Conservation (phyloP, 2,329 filamentous ascomycete species). For the Pseudocercospora vitis region DNA sequence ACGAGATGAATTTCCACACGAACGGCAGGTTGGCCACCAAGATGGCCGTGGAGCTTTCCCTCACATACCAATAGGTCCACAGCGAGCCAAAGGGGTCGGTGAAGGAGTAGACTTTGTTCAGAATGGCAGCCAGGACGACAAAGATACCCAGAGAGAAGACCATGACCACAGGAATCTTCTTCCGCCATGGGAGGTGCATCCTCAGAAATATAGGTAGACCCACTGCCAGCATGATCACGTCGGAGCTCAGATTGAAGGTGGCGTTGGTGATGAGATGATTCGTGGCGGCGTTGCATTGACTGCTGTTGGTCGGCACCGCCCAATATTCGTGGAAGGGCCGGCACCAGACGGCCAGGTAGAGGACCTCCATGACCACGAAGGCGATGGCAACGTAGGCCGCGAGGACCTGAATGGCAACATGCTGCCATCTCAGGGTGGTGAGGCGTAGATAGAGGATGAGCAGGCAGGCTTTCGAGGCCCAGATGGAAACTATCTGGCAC, state of each 20-base stretch:
- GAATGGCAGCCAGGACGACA: constrained; percentile 57
- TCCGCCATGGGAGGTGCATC: constrained; percentile 43
- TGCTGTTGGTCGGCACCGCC: constrained; percentile 33
- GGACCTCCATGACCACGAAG: constrained; percentile 43
- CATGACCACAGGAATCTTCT: constrained; percentile 55
- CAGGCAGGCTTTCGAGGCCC: constrained; percentile 42
- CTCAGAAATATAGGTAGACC: constrained; percentile 49
- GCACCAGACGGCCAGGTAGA: constrained; percentile 45
- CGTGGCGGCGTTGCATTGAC: constrained; percentile 45
- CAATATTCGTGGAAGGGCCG: constrained; percentile 42
- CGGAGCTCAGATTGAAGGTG: constrained; percentile 48
- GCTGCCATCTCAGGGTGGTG: constrained; percentile 39
- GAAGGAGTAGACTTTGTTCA: constrained; percentile 65
- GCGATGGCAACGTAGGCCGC: constrained; percentile 38
- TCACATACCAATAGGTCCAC: constrained; percentile 62
- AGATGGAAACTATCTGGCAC: constrained; percentile 40
- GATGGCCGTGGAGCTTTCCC: constrained; percentile 60
- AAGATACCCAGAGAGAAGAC: constrained; percentile 60
- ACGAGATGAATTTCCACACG: constrained; percentile 52
- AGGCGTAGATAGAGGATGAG: constrained; percentile 42
- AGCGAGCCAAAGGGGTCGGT: constrained; percentile 55
- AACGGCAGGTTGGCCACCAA: constrained; percentile 63
- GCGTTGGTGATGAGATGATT: constrained; percentile 43
- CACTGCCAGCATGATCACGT: constrained; percentile 47
- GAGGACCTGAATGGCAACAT: constrained; percentile 38